These are phyloP conservation scores for Ricinus communis DNA, from an alignment of 345 rosid genomes.

Conservation along the genomic window DNA sequence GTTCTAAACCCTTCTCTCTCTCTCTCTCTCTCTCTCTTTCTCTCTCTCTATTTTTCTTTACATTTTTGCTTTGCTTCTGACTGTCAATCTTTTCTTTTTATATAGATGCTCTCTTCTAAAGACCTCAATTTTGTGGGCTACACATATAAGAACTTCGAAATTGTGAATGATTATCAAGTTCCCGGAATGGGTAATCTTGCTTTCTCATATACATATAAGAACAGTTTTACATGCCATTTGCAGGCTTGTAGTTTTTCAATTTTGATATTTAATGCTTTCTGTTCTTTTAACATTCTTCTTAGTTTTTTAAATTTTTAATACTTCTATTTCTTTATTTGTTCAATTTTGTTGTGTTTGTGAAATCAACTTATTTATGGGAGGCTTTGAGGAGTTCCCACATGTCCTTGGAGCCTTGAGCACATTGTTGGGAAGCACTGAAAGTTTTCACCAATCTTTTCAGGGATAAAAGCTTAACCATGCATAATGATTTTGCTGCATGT, in stretches of 20 bases:
- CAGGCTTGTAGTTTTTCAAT: not conserved
- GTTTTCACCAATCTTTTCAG: not conserved
- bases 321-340: not conserved
- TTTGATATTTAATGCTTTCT: not conserved
- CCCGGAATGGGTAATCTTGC: slow-evolving; percentile 66
- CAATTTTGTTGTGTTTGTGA: not conserved
- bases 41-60: not conserved
- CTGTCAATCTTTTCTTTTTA: slow-evolving; percentile 4
- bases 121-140: slow-evolving; percentile 79
- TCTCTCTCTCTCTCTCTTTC: too few relatives aligned
- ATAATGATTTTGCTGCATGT: not conserved
- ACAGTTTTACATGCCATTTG: not conserved
- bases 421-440: not conserved
- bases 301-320: not conserved
- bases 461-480: not conserved
- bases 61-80: not conserved
- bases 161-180: slow-evolving; percentile 79
- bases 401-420: not conserved
- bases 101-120: slow-evolving; percentile 82
- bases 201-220: not conserved
- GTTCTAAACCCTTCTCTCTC: not conserved
- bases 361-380: not conserved
- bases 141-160: slow-evolving; percentile 82
- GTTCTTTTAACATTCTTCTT: not conserved
- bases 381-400: not conserved